Percentiles rank a stretch among this genome's conserved stretches.
These are phyloP conservation scores for Saturnispora zaruensis DNA, from an alignment of 805 yeast species.

Conservation along the genomic window DNA sequence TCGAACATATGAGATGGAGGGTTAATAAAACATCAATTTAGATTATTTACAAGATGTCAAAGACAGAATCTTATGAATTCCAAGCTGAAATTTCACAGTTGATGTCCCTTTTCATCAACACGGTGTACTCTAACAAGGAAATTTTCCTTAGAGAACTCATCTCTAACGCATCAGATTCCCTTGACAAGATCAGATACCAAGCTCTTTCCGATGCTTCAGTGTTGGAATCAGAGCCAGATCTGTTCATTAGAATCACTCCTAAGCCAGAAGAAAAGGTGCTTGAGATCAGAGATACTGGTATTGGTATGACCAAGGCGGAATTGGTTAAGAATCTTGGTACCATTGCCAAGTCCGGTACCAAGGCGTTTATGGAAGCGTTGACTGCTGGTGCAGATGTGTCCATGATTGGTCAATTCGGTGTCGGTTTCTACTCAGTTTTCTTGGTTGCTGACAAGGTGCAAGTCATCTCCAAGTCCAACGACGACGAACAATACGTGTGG, in stretches of 20 bases:
- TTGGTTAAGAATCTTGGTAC: slow-evolving; percentile 99
- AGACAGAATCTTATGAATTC: slow-evolving; percentile 83
- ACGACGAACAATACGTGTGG: slow-evolving; percentile 99
- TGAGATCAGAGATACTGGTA: slow-evolving; percentile 98
- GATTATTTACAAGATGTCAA: slow-evolving; percentile 23
- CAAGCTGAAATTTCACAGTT: slow-evolving; percentile 99
- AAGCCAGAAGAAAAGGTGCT: slow-evolving; percentile 86
- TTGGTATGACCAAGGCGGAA: slow-evolving; percentile 99
- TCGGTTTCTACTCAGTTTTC: slow-evolving; percentile 99
- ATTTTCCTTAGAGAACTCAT: slow-evolving; percentile 98
- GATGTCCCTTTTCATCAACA: slow-evolving; percentile 99
- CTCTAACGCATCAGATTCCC: slow-evolving; percentile 98
- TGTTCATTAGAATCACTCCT: slow-evolving; percentile 96
- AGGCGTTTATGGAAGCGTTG: slow-evolving; percentile 98
- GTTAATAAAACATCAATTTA: background rate
- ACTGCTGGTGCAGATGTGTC: slow-evolving; percentile 99
- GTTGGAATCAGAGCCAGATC: slow-evolving; percentile 91
- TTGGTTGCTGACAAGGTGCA: slow-evolving; percentile 98
- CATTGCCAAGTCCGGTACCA: slow-evolving; percentile 99
- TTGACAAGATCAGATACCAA: slow-evolving; percentile 97
- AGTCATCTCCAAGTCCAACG: slow-evolving; percentile 97
- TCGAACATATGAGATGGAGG: background rate
- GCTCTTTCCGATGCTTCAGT: slow-evolving; percentile 86
- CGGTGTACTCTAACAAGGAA: slow-evolving; percentile 98
- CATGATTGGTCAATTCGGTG: slow-evolving; percentile 99